These are phyloP conservation scores for Voacanga thouarsii DNA, from an alignment of 257 asterid species.

Conservation along the genomic window DNA sequence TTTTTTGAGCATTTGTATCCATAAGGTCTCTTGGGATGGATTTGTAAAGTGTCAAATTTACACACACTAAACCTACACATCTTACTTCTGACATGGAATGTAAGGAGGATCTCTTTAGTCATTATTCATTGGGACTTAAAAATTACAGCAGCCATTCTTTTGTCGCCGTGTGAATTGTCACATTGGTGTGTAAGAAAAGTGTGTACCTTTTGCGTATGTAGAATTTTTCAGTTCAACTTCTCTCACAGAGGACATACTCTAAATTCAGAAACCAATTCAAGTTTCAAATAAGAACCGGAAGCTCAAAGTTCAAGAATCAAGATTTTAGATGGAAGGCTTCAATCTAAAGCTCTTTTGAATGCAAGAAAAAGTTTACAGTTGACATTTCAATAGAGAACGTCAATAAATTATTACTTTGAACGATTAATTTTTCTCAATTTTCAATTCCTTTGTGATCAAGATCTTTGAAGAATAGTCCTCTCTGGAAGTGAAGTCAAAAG, in stretches of 20 bases:
- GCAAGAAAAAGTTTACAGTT: neutral
- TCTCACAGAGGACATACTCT: neutral
- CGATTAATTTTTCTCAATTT: neutral
- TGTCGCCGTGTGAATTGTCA: neutral
- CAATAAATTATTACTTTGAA: neutral
- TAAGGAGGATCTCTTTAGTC: neutral
- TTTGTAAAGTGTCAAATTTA: neutral
- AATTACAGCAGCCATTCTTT: neutral
- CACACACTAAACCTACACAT: neutral
- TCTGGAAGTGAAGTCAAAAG: neutral
- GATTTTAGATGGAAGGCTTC: neutral
- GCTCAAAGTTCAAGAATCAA: neutral
- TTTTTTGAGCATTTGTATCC: neutral
- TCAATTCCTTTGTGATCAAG: too few relatives aligned
- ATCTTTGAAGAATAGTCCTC: neutral
- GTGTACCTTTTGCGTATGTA: neutral
- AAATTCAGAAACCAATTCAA: neutral
- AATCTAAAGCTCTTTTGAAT: neutral
- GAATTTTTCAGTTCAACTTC: neutral
- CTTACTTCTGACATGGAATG: neutral
- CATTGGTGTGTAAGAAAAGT: neutral
- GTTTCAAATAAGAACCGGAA: neutral
- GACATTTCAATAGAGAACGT: neutral
- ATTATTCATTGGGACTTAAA: neutral
- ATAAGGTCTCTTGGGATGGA: neutral